Base-by-base conservation (phyloP, 2,329 filamentous ascomycete genomes). In the Sporothrix pseudoabietina region DNA sequence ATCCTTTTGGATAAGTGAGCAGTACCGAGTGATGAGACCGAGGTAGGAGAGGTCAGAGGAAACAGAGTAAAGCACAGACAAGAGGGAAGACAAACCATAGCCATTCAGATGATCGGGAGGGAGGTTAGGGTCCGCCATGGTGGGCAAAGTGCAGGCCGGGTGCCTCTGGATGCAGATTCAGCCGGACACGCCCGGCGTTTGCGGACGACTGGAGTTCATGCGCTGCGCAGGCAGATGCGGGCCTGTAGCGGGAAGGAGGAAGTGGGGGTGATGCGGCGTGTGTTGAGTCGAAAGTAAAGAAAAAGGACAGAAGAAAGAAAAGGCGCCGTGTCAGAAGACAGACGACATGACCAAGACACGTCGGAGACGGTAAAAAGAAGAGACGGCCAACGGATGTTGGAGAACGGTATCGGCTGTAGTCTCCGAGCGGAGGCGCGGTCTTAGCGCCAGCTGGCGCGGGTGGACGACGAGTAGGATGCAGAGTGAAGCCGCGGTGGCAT, bases 71-170 rank as follows among this genome's bases (percentile, higher is more conserved):
- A 26, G 52, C 52, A 7, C 19, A 30, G 7, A 26, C n/a, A 26
- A 66, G 70, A 63, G 71, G 71, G 63, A 73, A 74, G 16, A 73
- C 52, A 75, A 81, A 81, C 81, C 80, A 78, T 54, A 54, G 19
- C 32, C 30, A 14, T 81, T 79, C 72, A 76, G 69, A 26, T 79
- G 78, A 69, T 80, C 78, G 77, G 79, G 79, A 72, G 57, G 55
- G 7, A 16, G 41, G 14, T 55, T 71, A 19, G 69, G 32, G 54
- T 81, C 79, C 49, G 78, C 79, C 82, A 83, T 82, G 54, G 63
- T 77, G 77, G 70, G 72, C 52, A 72, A 59, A 30, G 41, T 30
- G 72, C 22, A 71, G 22, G 72, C 69, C 14, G 61, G 49, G 63
- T 55, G 68, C 65, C 54, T 69, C 54, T 32, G 54, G 5, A 19